Evolutionary conservation across 495 filamentous ascomycete genomes (phyloP), one percentile per base, ranked within the genome.

Genomic region (Aspergillus indologenus): DNA sequence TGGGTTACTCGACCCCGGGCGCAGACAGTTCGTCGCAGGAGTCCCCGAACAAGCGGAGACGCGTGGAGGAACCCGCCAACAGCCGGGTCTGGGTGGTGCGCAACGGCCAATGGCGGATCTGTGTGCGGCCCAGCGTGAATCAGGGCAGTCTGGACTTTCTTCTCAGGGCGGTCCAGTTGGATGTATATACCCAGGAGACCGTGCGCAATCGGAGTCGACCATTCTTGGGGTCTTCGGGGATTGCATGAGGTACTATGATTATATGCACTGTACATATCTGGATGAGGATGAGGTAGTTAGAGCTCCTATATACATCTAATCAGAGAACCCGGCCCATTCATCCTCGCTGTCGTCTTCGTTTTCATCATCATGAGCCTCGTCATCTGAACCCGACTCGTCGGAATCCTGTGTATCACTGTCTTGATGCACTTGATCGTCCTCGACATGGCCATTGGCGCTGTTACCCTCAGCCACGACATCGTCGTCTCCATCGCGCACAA

Each of bases 91-190:
- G 89, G 90, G 75, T 92, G 24, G 79, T 97, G 14, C 83, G 79
- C 48, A 87, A 77, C 18, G 91, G 88, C 1, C 92, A 93, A 73
- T 98, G 91, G 90, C 75, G 91, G 53, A 61, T 96, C 55, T 76
- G 84, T 18, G 85, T 96, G 21, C 86, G 89, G 71, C 61, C 78
- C 1, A 59, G 58, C 11, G 58, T 53, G 9, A 82, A 71, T 63
- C 77, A 66, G 43, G 74, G 80, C 64, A 65, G 67, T 9, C 34
- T 91, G 15, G 64, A 74, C 14, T 55, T 92, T 11, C 80, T 92
- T 49, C 72, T 98, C 29, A 78, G 87, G 14, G 90, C 86, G 4
- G 90, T 96, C 17, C 93, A 91, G 72, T 54, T 98, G 42, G 90
- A 96, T 57, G 88, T 87, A 0, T 83, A 86, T 63, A 88, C 80